A percentile compares a stretch with the other conserved stretches of the same genome.
phyloP scores from a whole-genome alignment of 83 land plant genomes.

The Thuja plicata region DNA sequence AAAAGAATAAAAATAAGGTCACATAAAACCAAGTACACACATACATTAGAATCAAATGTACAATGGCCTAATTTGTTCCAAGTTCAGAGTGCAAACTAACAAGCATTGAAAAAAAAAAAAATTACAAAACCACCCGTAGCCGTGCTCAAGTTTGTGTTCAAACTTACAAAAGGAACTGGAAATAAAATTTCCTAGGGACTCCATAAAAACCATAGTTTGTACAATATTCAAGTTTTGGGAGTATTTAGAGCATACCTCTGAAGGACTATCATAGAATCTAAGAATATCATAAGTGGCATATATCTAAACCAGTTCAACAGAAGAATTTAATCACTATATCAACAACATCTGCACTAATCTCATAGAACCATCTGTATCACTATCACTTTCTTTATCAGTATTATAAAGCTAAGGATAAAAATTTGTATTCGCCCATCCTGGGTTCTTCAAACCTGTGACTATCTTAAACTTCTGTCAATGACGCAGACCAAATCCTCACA shows the following conservation, averaged over 20 bases:
- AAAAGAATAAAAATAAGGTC: neutral
- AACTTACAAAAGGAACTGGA: neutral
- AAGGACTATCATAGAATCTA: neutral
- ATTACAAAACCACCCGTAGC: neutral
- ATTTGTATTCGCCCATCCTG: neutral
- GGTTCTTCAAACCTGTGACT: neutral
- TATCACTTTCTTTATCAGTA: neutral
- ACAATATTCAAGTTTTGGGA: neutral
- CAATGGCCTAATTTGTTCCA: too few species aligned
- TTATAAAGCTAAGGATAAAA: neutral
- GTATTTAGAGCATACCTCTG: neutral
- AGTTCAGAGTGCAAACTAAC: neutral
- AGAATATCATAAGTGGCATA: neutral
- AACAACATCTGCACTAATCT: neutral
- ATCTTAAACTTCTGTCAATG: neutral
- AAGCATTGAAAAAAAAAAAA: neutral
- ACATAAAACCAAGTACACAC: neutral
- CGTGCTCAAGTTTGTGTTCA: conserved; percentile 6
- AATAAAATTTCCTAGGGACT: neutral
- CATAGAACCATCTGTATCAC: neutral
- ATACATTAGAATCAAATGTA: neutral
- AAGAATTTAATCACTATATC: neutral
- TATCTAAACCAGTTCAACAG: neutral
- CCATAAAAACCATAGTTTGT: neutral
- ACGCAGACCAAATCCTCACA: neutral